Evolutionary conservation across 179 eudicot species (phyloP).

Genomic region (Gypsophila paniculata): DNA sequence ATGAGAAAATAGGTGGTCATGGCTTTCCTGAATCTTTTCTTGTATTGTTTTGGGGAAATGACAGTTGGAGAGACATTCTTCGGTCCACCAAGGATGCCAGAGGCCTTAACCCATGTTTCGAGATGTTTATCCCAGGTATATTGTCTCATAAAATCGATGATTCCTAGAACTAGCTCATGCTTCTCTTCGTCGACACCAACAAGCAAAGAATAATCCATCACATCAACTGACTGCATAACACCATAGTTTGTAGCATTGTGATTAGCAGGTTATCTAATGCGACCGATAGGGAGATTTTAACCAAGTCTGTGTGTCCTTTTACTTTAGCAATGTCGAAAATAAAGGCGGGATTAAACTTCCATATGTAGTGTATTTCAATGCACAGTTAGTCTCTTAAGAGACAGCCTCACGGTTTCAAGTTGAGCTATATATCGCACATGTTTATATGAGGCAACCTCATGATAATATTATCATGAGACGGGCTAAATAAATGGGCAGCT

Average conservation of each 20-base stretch:
- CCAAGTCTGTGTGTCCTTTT: too few species aligned
- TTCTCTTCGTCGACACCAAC: constrained; percentile 93
- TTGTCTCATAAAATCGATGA: constrained; percentile 97
- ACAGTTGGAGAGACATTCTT: constrained; percentile 87
- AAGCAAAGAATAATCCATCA: constrained; percentile 90
- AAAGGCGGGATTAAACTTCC: too few species aligned
- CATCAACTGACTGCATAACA: constrained; percentile 83
- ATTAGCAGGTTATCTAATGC: too few species aligned
- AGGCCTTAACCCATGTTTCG: constrained; percentile 95
- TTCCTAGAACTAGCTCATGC: constrained; percentile 88
- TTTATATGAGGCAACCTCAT: too few species aligned
- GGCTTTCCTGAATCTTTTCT: constrained; percentile 92
- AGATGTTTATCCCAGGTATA: constrained; percentile 99
- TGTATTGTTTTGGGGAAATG: constrained; percentile 89
- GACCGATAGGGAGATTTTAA: too few species aligned
- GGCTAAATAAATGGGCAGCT: too few species aligned
- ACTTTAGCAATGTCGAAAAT: too few species aligned
- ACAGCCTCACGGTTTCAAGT: too few species aligned
- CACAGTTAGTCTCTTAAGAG: too few species aligned
- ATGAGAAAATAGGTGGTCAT: constrained; percentile 88
- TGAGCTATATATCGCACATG: too few species aligned
- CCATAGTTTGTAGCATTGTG: not conserved
- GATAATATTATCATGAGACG: too few species aligned
- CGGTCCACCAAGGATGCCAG: constrained; percentile 92
- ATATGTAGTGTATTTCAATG: too few species aligned